A percentile compares a stretch with the other conserved stretches of the same genome.
These are phyloP conservation scores for Cytospora leucostoma DNA, from an alignment of 2,329 filamentous ascomycete genomes.

Conservation along the genomic window DNA sequence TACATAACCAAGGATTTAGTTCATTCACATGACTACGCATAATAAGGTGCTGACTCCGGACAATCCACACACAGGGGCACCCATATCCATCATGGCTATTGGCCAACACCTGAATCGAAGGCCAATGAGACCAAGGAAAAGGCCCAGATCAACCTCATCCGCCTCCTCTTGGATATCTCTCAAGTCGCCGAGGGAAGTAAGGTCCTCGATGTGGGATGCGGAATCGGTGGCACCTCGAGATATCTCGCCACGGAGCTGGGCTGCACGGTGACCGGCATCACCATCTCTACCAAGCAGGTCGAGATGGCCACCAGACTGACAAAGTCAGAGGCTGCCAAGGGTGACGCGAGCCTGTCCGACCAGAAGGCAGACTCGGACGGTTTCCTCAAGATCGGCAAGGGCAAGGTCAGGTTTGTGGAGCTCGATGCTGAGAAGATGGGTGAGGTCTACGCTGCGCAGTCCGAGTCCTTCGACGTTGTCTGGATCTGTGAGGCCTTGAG, in stretches of 20 bases:
- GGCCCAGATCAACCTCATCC: slow-evolving; percentile 59
- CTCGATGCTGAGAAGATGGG: slow-evolving; percentile 64
- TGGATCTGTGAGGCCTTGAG: slow-evolving; percentile 65
- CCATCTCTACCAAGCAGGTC: slow-evolving; percentile 61
- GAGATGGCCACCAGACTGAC: slow-evolving; percentile 58
- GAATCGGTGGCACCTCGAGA: slow-evolving; percentile 60
- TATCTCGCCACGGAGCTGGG: slow-evolving; percentile 54
- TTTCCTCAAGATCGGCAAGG: slow-evolving; percentile 44
- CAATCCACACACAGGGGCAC: slow-evolving; percentile 51
- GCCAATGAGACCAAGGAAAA: slow-evolving; percentile 56
- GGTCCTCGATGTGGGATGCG: slow-evolving; percentile 64
- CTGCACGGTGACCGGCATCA: slow-evolving; percentile 59
- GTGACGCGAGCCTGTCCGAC: slow-evolving; percentile 19
- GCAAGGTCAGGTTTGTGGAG: slow-evolving; percentile 56
- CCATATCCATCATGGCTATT: slow-evolving; percentile 66
- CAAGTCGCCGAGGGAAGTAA: slow-evolving; percentile 38
- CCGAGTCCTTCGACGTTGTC: slow-evolving; percentile 53
- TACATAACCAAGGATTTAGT: neutral
- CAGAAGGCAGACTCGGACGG: slow-evolving; percentile 35
- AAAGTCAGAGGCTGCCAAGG: slow-evolving; percentile 36
- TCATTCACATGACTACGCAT: neutral
- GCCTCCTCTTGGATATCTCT: slow-evolving; percentile 54
- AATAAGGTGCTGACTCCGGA: neutral
- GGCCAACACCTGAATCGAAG: slow-evolving; percentile 48
- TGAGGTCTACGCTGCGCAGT: slow-evolving; percentile 47